phyloP scores from a whole-genome alignment of 768 basidiomycete genomes.

The Amyloporia xantha region DNA sequence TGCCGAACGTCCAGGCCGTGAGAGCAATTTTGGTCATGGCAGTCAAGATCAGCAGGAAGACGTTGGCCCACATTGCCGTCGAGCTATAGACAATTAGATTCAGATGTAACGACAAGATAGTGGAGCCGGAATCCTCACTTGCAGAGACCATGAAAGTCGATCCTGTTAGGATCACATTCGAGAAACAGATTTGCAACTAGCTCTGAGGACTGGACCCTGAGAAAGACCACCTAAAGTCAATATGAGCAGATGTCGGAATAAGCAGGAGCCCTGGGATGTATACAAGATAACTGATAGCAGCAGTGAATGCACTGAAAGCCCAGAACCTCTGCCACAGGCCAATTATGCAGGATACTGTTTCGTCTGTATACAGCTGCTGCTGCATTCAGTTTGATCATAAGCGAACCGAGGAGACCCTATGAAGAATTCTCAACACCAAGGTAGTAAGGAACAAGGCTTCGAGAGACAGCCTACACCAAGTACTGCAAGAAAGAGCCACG shows the following conservation, averaged over 20 bases:
- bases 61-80: conserved; percentile 58
- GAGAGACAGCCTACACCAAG: conserved; percentile 41
- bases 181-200: conserved; percentile 79
- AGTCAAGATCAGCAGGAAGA: conserved; percentile 59
- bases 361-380: conserved; percentile 55
- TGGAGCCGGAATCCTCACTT: conserved; percentile 40
- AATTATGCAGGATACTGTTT: conserved; percentile 47
- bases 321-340: conserved; percentile 62
- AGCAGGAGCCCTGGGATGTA: too few species aligned
- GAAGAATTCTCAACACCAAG: not conserved
- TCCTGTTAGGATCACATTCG: conserved; percentile 66
- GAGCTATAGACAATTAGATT: conserved; percentile 47
- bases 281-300: conserved; percentile 65
- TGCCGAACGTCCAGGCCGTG: conserved; percentile 75
- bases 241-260: too few species aligned
- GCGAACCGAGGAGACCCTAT: conserved; percentile 59
- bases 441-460: not conserved
- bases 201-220: conserved; percentile 72
- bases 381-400: conserved; percentile 62
- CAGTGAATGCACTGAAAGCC: conserved; percentile 57
- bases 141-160: conserved; percentile 74
- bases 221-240: conserved; percentile 65
- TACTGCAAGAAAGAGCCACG: conserved; percentile 61
- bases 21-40: conserved; percentile 53
- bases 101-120: not conserved